Conservation (phyloP, 208 protist species). For the Trypanosoma congolense region DNA sequence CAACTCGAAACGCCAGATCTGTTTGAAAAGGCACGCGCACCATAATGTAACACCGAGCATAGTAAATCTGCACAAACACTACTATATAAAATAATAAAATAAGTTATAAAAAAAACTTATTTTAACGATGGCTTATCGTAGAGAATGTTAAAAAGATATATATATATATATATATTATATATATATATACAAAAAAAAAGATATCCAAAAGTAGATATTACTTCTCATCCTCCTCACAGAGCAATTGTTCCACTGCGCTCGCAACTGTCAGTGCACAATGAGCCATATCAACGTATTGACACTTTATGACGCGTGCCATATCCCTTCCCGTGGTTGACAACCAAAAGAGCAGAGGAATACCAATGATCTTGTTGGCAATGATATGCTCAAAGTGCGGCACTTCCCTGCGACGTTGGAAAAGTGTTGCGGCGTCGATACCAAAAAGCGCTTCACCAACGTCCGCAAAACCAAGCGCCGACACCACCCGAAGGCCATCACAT, state of each 20-base stretch:
- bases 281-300: constrained; percentile 37
- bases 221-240: background rate
- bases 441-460: constrained; percentile 35
- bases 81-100: too few relatives aligned
- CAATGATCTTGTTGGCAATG: constrained; percentile 23
- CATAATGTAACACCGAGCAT: too few relatives aligned
- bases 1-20: too few relatives aligned
- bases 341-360: constrained; percentile 47
- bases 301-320: constrained; percentile 24
- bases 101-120: too few relatives aligned
- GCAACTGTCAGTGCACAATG: constrained; percentile 28
- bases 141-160: too few relatives aligned
- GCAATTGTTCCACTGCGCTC: constrained; percentile 30
- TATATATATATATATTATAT: background rate
- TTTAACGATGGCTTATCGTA: too few relatives aligned
- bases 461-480: constrained; percentile 22
- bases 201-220: too few relatives aligned
- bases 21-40: too few relatives aligned
- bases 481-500: constrained; percentile 33
- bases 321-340: constrained; percentile 17
- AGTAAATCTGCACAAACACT: too few relatives aligned
- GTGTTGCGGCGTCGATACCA: constrained; percentile 11
- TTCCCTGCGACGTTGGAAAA: constrained; percentile 10
- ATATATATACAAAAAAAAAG: background rate
- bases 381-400: constrained; percentile 2